Evolutionary conservation across 805 yeast species (phyloP).

Genomic region (Kodamaea sagamina): DNA sequence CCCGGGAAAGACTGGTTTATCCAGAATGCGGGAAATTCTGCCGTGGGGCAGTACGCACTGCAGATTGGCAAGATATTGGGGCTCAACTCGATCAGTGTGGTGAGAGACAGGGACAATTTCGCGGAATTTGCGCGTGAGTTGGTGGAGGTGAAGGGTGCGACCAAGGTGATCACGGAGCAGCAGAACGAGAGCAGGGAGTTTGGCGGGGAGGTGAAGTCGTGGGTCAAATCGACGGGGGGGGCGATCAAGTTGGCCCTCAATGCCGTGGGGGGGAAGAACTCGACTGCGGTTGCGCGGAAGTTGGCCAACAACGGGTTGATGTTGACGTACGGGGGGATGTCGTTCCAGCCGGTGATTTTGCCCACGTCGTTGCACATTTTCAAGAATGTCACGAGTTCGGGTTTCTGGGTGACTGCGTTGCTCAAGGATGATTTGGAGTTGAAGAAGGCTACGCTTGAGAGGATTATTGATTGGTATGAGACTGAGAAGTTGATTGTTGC

Average conservation of each 20-base stretch:
- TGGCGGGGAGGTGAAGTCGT: slow-evolving; percentile 55
- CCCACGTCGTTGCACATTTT: slow-evolving; percentile 90
- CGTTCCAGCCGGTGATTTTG: slow-evolving; percentile 88
- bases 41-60: slow-evolving; percentile 88
- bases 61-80: slow-evolving; percentile 84
- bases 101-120: slow-evolving; percentile 81
- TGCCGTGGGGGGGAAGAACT: slow-evolving; percentile 90
- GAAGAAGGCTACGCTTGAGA: slow-evolving; percentile 37
- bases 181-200: slow-evolving; percentile 72
- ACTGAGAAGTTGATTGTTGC: slow-evolving; percentile 40
- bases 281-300: slow-evolving; percentile 81
- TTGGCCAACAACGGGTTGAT: slow-evolving; percentile 71
- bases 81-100: slow-evolving; percentile 79
- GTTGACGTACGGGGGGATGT: slow-evolving; percentile 97
- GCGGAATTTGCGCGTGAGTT: slow-evolving; percentile 58
- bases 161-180: slow-evolving; percentile 86
- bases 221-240: slow-evolving; percentile 50
- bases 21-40: slow-evolving; percentile 96
- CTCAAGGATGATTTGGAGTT: slow-evolving; percentile 37
- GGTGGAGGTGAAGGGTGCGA: slow-evolving; percentile 67
- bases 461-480: slow-evolving; percentile 45
- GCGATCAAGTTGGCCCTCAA: slow-evolving; percentile 79
- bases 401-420: slow-evolving; percentile 85
- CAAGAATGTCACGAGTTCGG: slow-evolving; percentile 80
- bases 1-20: slow-evolving; percentile 83